These are phyloP conservation scores for Blastocystis sp. DNA, from an alignment of 352 stramenopile species.

Conservation along the genomic window DNA sequence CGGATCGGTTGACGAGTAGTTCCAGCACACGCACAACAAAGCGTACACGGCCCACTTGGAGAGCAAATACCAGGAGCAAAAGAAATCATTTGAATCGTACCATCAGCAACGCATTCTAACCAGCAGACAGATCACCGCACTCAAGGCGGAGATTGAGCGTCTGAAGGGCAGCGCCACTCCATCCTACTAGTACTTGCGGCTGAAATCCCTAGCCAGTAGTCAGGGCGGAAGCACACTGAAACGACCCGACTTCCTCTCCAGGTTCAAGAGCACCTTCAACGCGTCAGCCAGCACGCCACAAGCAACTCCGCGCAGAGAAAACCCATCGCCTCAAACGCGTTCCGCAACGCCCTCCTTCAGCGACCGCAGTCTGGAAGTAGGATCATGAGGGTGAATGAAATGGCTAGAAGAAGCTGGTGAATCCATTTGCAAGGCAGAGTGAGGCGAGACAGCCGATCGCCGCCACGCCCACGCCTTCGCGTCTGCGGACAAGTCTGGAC, in stretches of 20 bases:
- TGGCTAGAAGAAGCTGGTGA: slow-evolving; percentile 2
- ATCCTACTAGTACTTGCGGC: not conserved
- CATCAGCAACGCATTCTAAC: not conserved
- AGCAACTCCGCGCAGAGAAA: not conserved
- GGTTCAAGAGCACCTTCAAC: not conserved
- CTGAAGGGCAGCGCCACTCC: not conserved
- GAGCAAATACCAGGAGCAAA: not conserved
- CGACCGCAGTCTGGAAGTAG: not conserved
- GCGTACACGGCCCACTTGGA: not conserved
- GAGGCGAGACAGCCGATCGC: not conserved
- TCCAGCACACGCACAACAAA: slow-evolving; percentile 23
- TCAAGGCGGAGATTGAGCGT: not conserved
- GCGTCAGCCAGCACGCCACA: not conserved
- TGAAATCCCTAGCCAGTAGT: not conserved
- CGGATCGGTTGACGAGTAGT: not conserved
- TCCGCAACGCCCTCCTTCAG: not conserved
- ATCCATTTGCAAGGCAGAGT: not conserved
- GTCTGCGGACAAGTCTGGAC: not conserved
- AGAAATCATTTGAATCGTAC: not conserved
- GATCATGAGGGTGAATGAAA: not conserved
- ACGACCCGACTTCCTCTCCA: slow-evolving; percentile 24
- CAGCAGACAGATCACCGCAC: not conserved
- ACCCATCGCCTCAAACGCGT: not conserved
- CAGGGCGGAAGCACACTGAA: not conserved
- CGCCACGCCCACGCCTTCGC: not conserved